phyloP scores from a whole-genome alignment of 495 filamentous ascomycete genomes.

The Mytilinidion resinicola region DNA sequence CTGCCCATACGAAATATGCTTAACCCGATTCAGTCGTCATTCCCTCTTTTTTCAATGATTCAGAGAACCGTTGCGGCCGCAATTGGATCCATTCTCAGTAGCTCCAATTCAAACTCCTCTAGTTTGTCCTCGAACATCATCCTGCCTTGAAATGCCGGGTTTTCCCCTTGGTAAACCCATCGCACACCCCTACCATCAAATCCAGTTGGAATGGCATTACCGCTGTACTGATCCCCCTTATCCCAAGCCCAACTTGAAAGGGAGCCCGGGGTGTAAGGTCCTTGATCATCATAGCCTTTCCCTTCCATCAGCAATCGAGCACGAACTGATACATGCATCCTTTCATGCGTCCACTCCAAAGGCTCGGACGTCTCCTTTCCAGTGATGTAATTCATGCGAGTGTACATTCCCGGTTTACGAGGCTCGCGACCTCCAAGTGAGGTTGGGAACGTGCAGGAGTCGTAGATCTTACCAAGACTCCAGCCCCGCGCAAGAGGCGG shows the following conservation, averaged over 20 bases:
- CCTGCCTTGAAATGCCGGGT: slow-evolving; percentile 5
- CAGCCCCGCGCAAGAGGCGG: slow-evolving; percentile 60
- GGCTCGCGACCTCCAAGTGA: neutral
- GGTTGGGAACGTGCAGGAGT: slow-evolving; percentile 74
- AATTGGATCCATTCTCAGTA: slow-evolving; percentile 10
- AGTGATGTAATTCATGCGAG: slow-evolving; percentile 6
- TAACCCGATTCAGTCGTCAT: no score
- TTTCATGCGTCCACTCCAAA: neutral
- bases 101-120: slow-evolving; percentile 14
- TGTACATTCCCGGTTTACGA: slow-evolving; percentile 7
- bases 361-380: neutral
- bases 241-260: slow-evolving; percentile 4
- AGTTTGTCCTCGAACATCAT: slow-evolving; percentile 11
- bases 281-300: slow-evolving; percentile 7
- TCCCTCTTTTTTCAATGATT: no score
- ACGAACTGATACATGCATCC: slow-evolving; percentile 5
- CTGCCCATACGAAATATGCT: no score
- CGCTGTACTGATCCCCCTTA: neutral
- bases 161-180: slow-evolving; percentile 7
- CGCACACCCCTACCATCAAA: neutral
- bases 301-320: slow-evolving; percentile 4
- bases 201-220: neutral
- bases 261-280: slow-evolving; percentile 1
- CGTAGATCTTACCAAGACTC: slow-evolving; percentile 78
- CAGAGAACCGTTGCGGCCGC: neutral